Base-by-base conservation (phyloP, 371 early-diverging fungal species). In the Fennellomyces sp. region DNA sequence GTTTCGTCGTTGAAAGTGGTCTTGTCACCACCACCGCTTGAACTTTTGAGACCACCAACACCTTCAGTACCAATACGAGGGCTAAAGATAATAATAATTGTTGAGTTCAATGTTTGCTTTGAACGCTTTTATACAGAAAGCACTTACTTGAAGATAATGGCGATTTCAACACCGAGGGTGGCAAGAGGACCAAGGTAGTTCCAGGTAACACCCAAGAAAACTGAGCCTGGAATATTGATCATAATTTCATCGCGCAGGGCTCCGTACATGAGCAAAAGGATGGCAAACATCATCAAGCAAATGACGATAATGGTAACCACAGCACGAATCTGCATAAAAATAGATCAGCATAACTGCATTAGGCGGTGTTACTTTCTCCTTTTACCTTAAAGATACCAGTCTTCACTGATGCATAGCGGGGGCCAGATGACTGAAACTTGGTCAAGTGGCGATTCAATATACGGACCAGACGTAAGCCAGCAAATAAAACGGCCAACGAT, bases 381-480 rank as follows among this genome's bases (percentile, higher is more conserved):
- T n/a, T 8, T 63, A 71, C 72, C 65, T 73, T 73, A 55, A 67
- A 67, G 33, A 69, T 66, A 38, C 73, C 73, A 33, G 66, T 65
- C 53, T 60, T 58, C 10, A 73, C 38, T 31, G 65, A 57, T 1
- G 49, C 49, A 26, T 56, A 57, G 36, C 65, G 52, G 11, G 64
- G 56, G 17, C 67, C 63, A 17, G 73, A 61, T 6, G 65, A 26
- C 11, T 64, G 55, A 33, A 69, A 53, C 23, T 69, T 73, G 26
- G 57, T 35, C 2, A 73, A 33, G 52, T 73, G 69, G 2, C 33
- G 49, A 52, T 60, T 67, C 52, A 73, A 56, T 12, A 67, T 65
- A 10, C 58, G 52, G 4, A 69, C 59, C 21, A 73, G 60, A 8
- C 67, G 66, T 6, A 61, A 25, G 35, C 73, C 73, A 12, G 65